phyloP scores from a whole-genome alignment of 148 eudicot genomes.

The Amaranthus hypochondriacus region DNA sequence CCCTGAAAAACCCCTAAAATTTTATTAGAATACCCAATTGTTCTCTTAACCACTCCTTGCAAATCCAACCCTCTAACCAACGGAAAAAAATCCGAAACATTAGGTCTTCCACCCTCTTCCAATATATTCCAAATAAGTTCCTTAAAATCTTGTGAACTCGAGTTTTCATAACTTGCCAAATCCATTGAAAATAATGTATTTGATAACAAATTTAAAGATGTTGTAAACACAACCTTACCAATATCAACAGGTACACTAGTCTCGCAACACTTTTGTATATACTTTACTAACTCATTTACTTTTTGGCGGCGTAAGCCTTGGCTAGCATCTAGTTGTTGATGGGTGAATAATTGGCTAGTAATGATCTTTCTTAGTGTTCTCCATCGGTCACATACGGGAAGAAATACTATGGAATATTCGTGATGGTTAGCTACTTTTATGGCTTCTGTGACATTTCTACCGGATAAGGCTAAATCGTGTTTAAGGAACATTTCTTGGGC shows the following conservation, averaged over 20 bases:
- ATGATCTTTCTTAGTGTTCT: conserved; percentile 9
- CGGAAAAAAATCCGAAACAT: conserved; percentile 40
- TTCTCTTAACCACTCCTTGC: conserved; percentile 33
- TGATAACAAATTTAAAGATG: conserved; percentile 16
- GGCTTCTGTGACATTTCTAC: too few species aligned
- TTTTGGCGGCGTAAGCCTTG: conserved; percentile 13
- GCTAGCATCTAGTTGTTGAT: neutral
- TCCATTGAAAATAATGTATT: conserved; percentile 16
- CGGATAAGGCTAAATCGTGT: too few species aligned
- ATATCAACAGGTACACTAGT: conserved; percentile 4
- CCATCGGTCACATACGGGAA: conserved; percentile 15
- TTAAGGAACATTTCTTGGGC: too few species aligned
- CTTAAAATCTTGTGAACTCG: conserved; percentile 13
- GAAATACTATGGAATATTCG: conserved; percentile 1
- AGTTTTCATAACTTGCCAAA: neutral
- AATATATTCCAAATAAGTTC: conserved; percentile 6
- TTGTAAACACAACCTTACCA: conserved; percentile 9
- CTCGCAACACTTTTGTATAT: neutral
- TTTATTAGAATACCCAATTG: conserved; percentile 36
- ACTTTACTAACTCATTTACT: conserved; percentile 8
- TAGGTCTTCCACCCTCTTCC: conserved; percentile 33
- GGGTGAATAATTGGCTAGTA: conserved; percentile 11
- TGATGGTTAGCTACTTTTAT: neutral
- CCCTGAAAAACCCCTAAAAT: conserved; percentile 34
- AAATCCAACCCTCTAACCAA: conserved; percentile 34